Evolutionary conservation across 306 rosid genomes (phyloP).

Genomic region (Spatholobus suberectus): DNA sequence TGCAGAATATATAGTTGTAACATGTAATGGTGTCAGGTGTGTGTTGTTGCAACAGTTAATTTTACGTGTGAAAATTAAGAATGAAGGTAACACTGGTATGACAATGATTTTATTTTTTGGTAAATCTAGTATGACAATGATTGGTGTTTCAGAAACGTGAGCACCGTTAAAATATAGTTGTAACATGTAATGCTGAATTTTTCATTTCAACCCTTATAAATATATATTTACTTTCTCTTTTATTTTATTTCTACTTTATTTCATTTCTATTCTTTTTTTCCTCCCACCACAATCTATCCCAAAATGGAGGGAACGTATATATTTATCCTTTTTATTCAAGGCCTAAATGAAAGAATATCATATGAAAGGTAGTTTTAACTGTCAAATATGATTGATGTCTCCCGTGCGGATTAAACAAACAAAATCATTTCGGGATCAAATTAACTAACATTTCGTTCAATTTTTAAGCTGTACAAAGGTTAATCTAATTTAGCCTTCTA

Average conservation of each 20-base stretch:
- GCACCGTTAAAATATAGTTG: not conserved
- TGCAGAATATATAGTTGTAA: not conserved
- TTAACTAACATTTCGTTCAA: not conserved
- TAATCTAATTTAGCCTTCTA: not conserved
- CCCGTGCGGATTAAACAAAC: not conserved
- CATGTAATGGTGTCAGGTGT: slow-evolving; percentile 14
- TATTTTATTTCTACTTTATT: not conserved
- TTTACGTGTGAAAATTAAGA: not conserved
- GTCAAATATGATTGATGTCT: too few relatives aligned
- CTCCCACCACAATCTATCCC: not conserved
- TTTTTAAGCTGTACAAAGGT: not conserved
- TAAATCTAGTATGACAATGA: not conserved
- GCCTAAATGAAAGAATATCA: not conserved
- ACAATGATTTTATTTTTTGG: not conserved
- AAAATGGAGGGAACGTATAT: not conserved
- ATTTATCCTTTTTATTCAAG: not conserved
- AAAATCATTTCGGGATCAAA: not conserved
- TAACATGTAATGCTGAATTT: not conserved
- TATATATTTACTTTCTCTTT: not conserved
- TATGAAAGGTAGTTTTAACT: too few relatives aligned
- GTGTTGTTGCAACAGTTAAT: not conserved
- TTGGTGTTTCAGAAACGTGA: not conserved
- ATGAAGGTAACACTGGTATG: not conserved
- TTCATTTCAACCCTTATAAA: not conserved
- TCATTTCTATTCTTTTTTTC: not conserved